Conservation (phyloP, 1,284 basidiomycete genomes). For the Schizophyllum amplum region DNA sequence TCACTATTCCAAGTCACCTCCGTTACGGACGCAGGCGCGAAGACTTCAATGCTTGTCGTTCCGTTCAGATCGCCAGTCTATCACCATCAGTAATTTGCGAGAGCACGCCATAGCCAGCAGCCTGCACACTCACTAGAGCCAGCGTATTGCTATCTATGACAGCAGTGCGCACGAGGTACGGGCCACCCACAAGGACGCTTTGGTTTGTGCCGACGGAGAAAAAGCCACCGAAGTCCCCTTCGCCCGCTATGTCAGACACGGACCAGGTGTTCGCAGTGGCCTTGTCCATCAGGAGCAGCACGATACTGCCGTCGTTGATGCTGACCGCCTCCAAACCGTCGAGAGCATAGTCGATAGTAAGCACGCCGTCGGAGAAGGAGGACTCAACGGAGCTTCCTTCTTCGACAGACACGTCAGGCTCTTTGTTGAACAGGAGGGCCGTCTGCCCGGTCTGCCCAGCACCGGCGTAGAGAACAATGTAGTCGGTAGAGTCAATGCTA, state of each 20-base stretch:
- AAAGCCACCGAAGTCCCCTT: conserved; percentile 30
- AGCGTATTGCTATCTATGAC: conserved; percentile 26
- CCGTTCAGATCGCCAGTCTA: conserved; percentile 39
- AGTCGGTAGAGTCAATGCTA: conserved; percentile 31
- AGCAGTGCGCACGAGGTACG: conserved; percentile 41
- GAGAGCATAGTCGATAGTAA: conserved; percentile 31
- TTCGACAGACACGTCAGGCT: conserved; percentile 20
- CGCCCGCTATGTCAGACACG: conserved; percentile 32
- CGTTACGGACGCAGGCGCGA: conserved; percentile 31
- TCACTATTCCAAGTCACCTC: conserved; percentile 38
- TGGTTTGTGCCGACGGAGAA: conserved; percentile 43
- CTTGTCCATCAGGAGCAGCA: conserved; percentile 37
- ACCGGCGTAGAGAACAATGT: conserved; percentile 37
- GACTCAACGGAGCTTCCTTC: conserved; percentile 20
- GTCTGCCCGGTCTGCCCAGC: conserved; percentile 36
- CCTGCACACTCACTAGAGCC: conserved; percentile 26
- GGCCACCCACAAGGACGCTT: conserved; percentile 43
- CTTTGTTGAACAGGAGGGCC: conserved; percentile 25
- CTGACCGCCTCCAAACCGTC: conserved; percentile 25
- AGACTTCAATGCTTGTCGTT: conserved; percentile 33
- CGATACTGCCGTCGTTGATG: conserved; percentile 19
- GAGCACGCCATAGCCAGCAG: neutral
- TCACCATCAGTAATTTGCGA: conserved; percentile 20
- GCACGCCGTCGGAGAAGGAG: conserved; percentile 23
- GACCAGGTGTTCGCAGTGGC: conserved; percentile 37